These are phyloP conservation scores for Keithomyces neogunnii DNA, from an alignment of 2,329 filamentous ascomycete genomes.

Conservation along the genomic window DNA sequence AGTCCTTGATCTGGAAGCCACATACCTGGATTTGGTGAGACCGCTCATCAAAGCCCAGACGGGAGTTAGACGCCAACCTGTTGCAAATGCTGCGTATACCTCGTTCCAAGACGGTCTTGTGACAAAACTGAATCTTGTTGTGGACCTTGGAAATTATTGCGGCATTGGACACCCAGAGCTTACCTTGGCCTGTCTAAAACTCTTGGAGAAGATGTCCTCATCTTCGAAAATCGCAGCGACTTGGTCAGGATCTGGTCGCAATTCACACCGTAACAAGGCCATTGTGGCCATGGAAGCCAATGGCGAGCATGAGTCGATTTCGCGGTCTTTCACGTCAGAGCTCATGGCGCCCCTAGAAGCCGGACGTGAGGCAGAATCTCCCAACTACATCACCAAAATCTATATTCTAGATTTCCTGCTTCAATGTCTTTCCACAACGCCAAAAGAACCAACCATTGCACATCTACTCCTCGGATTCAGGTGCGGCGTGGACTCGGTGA, in stretches of 20 bases:
- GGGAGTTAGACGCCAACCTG: conserved; percentile 47
- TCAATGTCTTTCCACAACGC: conserved; percentile 65
- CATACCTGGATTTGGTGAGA: conserved; percentile 81
- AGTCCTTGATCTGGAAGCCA: conserved; percentile 79
- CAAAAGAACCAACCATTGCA: conserved; percentile 75
- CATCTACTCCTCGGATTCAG: conserved; percentile 85
- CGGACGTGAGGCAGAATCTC: conserved; percentile 59
- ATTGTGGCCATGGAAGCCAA: conserved; percentile 82
- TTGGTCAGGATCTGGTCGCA: conserved; percentile 52
- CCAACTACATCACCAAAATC: conserved; percentile 73
- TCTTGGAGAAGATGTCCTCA: conserved; percentile 79
- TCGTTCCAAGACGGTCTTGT: conserved; percentile 89
- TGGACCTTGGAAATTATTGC: conserved; percentile 79
- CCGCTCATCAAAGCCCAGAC: conserved; percentile 64
- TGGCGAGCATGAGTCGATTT: conserved; percentile 71
- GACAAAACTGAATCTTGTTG: conserved; percentile 68
- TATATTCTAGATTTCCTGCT: conserved; percentile 81
- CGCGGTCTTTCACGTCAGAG: conserved; percentile 61
- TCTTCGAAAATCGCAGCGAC: conserved; percentile 72
- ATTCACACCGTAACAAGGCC: conserved; percentile 68
- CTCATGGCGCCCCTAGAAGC: conserved; percentile 63
- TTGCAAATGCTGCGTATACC: conserved; percentile 63
- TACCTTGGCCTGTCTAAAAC: conserved; percentile 68
- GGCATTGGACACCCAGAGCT: conserved; percentile 75
- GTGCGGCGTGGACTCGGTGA: conserved; percentile 63